A percentile compares a stretch with the other conserved stretches of the same genome.
Evolutionary conservation across 768 basidiomycete species (phyloP).

Genomic region (Boletales sp.): DNA sequence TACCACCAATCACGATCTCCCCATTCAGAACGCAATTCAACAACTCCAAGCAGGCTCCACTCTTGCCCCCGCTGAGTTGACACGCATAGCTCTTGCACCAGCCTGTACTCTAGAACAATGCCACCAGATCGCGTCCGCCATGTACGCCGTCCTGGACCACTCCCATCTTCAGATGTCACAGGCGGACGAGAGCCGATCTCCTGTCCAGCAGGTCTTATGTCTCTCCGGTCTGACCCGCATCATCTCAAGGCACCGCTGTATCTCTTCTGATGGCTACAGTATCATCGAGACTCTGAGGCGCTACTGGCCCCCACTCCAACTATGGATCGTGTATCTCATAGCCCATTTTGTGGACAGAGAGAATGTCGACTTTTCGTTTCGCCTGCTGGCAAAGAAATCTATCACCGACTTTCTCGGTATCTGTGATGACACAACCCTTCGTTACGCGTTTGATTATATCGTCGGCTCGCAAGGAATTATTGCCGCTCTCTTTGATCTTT

Average conservation of each 20-base stretch:
- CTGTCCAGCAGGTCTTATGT: constrained; percentile 19
- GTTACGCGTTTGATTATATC: constrained; percentile 15
- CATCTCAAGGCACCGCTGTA: constrained; percentile 1
- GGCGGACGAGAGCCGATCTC: constrained; percentile 4
- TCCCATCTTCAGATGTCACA: constrained; percentile 15
- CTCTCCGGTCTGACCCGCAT: constrained; percentile 16
- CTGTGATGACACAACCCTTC: constrained; percentile 11
- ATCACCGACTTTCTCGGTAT: constrained; percentile 22
- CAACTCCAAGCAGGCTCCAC: constrained; percentile 23
- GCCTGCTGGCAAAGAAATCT: constrained; percentile 16
- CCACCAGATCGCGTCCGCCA: constrained; percentile 13
- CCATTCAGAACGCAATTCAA: constrained; percentile 14
- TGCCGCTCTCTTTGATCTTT: constrained; percentile 23
- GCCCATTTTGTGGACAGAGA: constrained; percentile 20
- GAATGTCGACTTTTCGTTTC: constrained; percentile 15
- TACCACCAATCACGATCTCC: neutral
- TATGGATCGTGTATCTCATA: constrained; percentile 27
- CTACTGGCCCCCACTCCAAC: constrained; percentile 18
- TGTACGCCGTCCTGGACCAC: constrained; percentile 19
- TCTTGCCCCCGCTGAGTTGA: constrained; percentile 14
- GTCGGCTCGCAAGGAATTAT: constrained; percentile 16
- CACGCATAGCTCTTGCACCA: constrained; percentile 17
- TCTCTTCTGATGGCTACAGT: neutral
- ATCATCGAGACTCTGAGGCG: constrained; percentile 4
- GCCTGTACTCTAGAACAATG: constrained; percentile 18